phyloP scores from a whole-genome alignment of 202 grass and related monocot species.

The Panicum virgatum region DNA sequence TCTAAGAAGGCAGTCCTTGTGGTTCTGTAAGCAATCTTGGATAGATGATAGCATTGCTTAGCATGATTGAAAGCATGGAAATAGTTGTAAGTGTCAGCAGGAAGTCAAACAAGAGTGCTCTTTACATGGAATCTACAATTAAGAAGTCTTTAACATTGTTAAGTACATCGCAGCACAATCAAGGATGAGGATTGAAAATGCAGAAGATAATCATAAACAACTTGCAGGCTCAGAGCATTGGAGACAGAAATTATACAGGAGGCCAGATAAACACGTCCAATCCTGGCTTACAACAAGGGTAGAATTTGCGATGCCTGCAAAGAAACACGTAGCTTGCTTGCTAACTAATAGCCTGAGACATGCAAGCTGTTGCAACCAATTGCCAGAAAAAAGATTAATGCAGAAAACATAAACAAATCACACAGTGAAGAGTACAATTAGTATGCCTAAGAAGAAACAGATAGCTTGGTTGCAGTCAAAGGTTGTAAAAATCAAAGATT shows the following conservation, averaged over 20 bases:
- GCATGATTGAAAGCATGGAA: not conserved
- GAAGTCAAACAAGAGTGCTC: slow-evolving; percentile 1
- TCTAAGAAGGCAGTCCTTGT: not conserved
- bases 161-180: not conserved
- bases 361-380: not conserved
- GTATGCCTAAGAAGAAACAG: not conserved
- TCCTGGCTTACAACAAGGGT: slow-evolving; percentile 5
- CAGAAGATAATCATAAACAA: slow-evolving; percentile 11
- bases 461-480: slow-evolving; percentile 1
- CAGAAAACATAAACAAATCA: not conserved
- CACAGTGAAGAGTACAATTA: not conserved
- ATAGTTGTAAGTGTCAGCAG: not conserved
- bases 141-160: not conserved
- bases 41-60: not conserved
- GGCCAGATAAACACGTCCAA: not conserved
- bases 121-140: not conserved
- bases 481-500: not conserved
- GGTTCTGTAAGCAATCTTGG: not conserved
- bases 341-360: not conserved
- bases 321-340: not conserved
- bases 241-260: not conserved
- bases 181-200: slow-evolving; percentile 8
- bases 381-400: not conserved
- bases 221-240: not conserved
- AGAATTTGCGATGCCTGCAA: not conserved